Conservation (phyloP, 2,329 filamentous ascomycete species). For the Pezicula rhizophila region DNA sequence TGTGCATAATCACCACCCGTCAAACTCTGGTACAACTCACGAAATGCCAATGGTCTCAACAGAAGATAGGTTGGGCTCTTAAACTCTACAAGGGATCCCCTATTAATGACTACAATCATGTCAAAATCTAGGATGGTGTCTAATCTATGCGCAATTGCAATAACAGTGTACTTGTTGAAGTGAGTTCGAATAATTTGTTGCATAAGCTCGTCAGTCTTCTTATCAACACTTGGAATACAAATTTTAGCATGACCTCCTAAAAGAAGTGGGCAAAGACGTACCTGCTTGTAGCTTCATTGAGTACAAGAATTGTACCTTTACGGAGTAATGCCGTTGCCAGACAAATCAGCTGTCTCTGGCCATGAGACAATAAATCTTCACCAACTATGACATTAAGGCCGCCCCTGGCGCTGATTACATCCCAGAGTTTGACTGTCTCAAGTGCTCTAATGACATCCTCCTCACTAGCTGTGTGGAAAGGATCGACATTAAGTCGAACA, state of each 20-base stretch:
- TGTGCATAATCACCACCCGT: no score
- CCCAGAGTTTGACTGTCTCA: neutral
- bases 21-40: no score
- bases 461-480: neutral
- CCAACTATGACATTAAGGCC: neutral
- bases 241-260: no score
- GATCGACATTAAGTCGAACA: constrained; percentile 18
- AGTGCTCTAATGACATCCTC: neutral
- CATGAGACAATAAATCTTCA: neutral
- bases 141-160: constrained; percentile 29
- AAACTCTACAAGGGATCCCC: constrained; percentile 14
- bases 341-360: constrained; percentile 34
- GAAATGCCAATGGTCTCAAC: no score
- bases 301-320: constrained; percentile 24
- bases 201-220: constrained; percentile 47
- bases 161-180: constrained; percentile 48
- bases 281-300: constrained; percentile 21
- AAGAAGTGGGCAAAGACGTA: neutral
- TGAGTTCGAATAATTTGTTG: constrained; percentile 45
- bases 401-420: constrained; percentile 25
- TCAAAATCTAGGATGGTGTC: constrained; percentile 44
- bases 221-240: constrained; percentile 40
- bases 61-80: no score
- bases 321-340: constrained; percentile 37
- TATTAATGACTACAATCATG: constrained; percentile 40